These are phyloP conservation scores for Cinchona pubescens DNA, from an alignment of 257 asterid genomes.

Conservation along the genomic window DNA sequence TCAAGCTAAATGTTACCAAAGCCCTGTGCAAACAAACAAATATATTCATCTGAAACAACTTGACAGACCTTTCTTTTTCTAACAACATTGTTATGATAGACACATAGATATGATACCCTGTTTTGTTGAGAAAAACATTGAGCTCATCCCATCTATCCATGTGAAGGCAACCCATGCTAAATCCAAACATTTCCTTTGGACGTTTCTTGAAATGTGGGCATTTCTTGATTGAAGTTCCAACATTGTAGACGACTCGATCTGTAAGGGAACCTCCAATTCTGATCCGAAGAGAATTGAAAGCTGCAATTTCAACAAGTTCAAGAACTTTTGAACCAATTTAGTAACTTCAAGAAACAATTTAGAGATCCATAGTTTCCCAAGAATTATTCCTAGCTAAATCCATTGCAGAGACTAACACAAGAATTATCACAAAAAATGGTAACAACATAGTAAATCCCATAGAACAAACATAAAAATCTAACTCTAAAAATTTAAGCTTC, in stretches of 20 bases:
- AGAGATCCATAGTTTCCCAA: too few relatives aligned
- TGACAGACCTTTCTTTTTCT: neutral
- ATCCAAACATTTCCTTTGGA: constrained; percentile 46
- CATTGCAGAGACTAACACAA: too few relatives aligned
- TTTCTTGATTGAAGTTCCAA: constrained; percentile 36
- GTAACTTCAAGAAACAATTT: too few relatives aligned
- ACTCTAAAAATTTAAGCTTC: too few relatives aligned
- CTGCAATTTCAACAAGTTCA: constrained; percentile 26
- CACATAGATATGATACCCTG: too few relatives aligned
- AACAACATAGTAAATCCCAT: too few relatives aligned
- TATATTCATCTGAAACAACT: neutral
- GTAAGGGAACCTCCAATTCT: constrained; percentile 72
- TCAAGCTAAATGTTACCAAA: constrained; percentile 61
- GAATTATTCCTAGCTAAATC: too few relatives aligned
- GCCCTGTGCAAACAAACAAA: constrained; percentile 38
- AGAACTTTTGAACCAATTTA: neutral
- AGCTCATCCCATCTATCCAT: constrained; percentile 73
- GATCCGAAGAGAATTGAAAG: constrained; percentile 54
- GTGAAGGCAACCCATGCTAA: constrained; percentile 54
- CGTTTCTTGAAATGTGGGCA: constrained; percentile 54
- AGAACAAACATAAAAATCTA: too few relatives aligned
- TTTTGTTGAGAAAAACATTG: constrained; percentile 46
- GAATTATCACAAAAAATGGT: too few relatives aligned
- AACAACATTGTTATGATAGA: too few relatives aligned
- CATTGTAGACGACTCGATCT: constrained; percentile 59